Percentiles rank a stretch among this genome's conserved stretches.
phyloP scores from a whole-genome alignment of 371 early-diverging fungal species.

The Dentiscutata heterogama region DNA sequence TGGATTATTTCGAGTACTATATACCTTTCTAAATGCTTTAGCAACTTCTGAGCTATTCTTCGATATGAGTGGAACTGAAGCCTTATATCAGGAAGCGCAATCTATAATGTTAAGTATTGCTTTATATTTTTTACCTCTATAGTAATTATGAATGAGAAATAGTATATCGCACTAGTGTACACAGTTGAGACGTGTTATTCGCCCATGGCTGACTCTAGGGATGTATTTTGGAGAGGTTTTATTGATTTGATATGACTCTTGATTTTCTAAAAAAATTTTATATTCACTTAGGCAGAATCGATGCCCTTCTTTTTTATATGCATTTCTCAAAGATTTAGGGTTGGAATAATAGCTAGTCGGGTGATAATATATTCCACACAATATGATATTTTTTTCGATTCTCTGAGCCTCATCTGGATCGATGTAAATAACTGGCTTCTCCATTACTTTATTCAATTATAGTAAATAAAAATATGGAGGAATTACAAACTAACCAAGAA shows the following conservation, averaged over 20 bases:
- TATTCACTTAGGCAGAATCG: background rate
- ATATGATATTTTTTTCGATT: background rate
- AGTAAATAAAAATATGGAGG: background rate
- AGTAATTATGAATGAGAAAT: background rate
- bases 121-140: background rate
- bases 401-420: no score
- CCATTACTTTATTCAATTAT: conserved; percentile 11
- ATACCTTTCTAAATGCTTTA: conserved; percentile 26
- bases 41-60: conserved; percentile 36
- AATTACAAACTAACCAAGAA: no score
- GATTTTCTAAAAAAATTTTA: background rate
- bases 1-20: conserved; percentile 34
- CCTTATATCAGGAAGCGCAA: conserved; percentile 4
- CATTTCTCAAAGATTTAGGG: background rate
- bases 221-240: conserved; percentile 11
- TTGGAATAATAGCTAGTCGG: conserved; percentile 5
- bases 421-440: background rate
- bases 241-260: conserved; percentile 20
- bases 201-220: conserved; percentile 11
- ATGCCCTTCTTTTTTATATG: background rate
- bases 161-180: conserved; percentile 8
- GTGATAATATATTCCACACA: background rate
- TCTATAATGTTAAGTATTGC: conserved; percentile 13
- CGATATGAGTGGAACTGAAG: background rate
- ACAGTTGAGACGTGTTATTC: conserved; percentile 4